These are phyloP conservation scores for Ulota crispa DNA, from an alignment of 225 moss, liverwort and hornwort species.

Conservation along the genomic window DNA sequence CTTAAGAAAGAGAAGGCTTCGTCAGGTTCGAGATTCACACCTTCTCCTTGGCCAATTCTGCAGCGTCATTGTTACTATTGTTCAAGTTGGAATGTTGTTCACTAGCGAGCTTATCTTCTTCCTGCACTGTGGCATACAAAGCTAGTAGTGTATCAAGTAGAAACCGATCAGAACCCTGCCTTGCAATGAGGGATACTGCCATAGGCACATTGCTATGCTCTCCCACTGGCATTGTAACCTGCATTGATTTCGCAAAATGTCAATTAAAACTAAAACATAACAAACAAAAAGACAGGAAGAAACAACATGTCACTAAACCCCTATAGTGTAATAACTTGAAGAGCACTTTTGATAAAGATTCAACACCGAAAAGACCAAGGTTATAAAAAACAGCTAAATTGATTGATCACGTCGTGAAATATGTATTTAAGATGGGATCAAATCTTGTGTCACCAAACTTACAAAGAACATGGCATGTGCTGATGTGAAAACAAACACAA, in stretches of 20 bases:
- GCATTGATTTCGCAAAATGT: conserved; percentile 27
- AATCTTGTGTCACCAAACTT: background rate
- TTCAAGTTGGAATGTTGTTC: conserved; percentile 30
- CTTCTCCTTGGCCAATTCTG: conserved; percentile 91
- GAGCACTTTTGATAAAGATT: conserved; percentile 21
- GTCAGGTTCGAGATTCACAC: conserved; percentile 32
- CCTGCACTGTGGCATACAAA: conserved; percentile 72
- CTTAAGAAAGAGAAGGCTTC: background rate
- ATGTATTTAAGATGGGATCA: background rate
- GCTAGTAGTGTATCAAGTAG: conserved; percentile 83
- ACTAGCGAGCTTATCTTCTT: conserved; percentile 52
- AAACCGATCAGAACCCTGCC: conserved; percentile 91
- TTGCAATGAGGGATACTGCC: conserved; percentile 82
- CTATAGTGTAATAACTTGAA: background rate
- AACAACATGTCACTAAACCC: background rate
- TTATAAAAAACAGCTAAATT: background rate
- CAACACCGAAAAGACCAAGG: background rate
- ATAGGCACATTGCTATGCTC: conserved; percentile 59
- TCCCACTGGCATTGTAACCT: conserved; percentile 83
- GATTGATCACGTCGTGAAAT: background rate
- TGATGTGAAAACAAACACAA: background rate
- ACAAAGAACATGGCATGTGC: background rate
- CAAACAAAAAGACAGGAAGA: background rate
- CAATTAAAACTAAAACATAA: background rate
- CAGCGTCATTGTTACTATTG: conserved; percentile 51